Conservation (phyloP, 306 rosid species). For the Quercus suber region DNA sequence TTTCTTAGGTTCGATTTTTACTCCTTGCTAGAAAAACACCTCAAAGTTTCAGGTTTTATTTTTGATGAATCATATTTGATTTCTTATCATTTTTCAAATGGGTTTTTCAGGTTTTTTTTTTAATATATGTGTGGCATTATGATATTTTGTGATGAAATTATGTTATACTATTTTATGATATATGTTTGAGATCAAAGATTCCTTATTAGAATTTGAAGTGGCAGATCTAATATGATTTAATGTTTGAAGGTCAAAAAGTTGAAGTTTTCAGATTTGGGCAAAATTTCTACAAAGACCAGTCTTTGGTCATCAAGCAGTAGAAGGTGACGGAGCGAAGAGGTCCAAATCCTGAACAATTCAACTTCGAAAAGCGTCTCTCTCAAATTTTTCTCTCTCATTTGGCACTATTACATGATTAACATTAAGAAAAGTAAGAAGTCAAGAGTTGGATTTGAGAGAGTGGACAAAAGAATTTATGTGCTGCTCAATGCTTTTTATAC, state of each 20-base stretch:
- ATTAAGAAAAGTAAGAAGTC: slow-evolving; percentile 1
- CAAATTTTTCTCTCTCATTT: neutral
- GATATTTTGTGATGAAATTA: no score
- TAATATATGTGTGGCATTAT: no score
- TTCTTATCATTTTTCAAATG: no score
- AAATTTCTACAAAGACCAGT: slow-evolving; percentile 55
- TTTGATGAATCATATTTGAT: no score
- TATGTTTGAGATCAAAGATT: no score
- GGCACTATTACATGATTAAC: slow-evolving; percentile 16
- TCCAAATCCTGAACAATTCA: slow-evolving; percentile 49
- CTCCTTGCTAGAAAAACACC: no score
- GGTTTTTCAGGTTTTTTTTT: no score
- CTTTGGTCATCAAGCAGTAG: slow-evolving; percentile 31
- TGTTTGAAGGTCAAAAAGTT: slow-evolving; percentile 11
- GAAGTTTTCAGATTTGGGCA: slow-evolving; percentile 51
- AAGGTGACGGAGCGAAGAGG: neutral
- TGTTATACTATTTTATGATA: no score
- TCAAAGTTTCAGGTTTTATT: no score
- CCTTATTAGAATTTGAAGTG: no score
- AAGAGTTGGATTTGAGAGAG: neutral
- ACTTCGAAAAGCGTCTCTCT: neutral
- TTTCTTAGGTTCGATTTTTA: no score
- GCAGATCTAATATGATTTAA: no score
- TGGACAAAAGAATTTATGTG: slow-evolving; percentile 17
- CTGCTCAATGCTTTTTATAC: slow-evolving; percentile 21